Evolutionary conservation across 2,329 filamentous ascomycete genomes (phyloP).

Genomic region (Fusarium sp.): DNA sequence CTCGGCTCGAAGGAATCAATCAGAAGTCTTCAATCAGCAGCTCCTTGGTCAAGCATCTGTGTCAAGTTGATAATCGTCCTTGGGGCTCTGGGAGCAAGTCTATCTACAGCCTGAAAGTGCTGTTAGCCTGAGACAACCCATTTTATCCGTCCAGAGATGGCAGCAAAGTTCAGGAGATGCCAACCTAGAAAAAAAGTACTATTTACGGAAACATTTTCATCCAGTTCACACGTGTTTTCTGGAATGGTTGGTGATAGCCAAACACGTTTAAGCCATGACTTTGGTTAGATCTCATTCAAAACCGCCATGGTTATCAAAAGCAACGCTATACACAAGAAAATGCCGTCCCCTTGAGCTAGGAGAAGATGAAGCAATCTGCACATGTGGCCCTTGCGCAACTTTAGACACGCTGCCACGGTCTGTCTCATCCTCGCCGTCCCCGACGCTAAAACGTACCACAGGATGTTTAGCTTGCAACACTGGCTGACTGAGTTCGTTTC

Average conservation of each 20-base stretch:
- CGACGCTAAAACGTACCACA: constrained; percentile 41
- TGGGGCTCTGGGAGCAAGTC: not conserved
- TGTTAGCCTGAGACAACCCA: not conserved
- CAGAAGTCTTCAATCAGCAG: constrained; percentile 6
- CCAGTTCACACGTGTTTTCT: constrained; percentile 20
- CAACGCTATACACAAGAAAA: constrained; percentile 12
- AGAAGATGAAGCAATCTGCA: constrained; percentile 40
- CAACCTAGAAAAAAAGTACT: constrained; percentile 16
- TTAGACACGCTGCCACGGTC: constrained; percentile 8
- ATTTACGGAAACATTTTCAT: not conserved
- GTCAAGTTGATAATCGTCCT: constrained; percentile 12
- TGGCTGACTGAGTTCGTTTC: constrained; percentile 24
- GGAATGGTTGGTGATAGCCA: constrained; percentile 28
- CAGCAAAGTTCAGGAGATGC: constrained; percentile 1
- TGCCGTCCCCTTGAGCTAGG: constrained; percentile 21
- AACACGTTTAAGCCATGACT: constrained; percentile 23
- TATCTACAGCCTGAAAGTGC: not conserved
- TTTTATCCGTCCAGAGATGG: constrained; percentile 12
- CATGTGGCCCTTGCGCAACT: constrained; percentile 29
- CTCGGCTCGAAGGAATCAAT: not conserved
- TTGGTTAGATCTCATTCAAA: constrained; percentile 33
- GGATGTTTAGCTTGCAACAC: constrained; percentile 32
- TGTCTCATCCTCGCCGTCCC: constrained; percentile 37
- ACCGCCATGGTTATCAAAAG: constrained; percentile 29
- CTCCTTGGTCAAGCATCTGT: constrained; percentile 6